Conservation (phyloP, 2,329 filamentous ascomycete species). For the Simplicillium sp. region DNA sequence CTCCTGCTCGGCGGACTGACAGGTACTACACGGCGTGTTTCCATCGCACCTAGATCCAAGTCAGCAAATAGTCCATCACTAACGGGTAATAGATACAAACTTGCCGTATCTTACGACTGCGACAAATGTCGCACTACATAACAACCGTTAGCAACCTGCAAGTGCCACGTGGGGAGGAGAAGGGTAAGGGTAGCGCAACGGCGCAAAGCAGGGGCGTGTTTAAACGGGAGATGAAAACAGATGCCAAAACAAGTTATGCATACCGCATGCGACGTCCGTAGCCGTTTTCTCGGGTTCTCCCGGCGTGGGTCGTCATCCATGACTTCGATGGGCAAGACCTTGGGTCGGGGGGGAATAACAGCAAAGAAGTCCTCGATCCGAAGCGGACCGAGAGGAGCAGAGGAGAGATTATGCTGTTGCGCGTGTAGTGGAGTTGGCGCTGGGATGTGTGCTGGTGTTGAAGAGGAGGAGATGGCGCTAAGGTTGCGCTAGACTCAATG, state of each 20-base stretch:
- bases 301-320: slow-evolving; percentile 15
- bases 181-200: not conserved
- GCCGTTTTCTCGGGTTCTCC: slow-evolving; percentile 26
- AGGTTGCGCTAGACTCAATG: no score
- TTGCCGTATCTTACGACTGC: slow-evolving; percentile 36
- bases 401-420: no score
- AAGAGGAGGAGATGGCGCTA: no score
- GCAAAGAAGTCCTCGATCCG: slow-evolving; percentile 14
- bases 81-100: no score
- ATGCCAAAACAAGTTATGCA: not conserved
- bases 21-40: slow-evolving; percentile 31
- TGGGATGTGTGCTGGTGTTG: no score
- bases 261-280: slow-evolving; percentile 32
- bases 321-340: slow-evolving; percentile 6
- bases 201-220: no score
- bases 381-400: slow-evolving; percentile 19
- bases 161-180: not conserved
- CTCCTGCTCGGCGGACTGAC: slow-evolving; percentile 23
- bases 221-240: no score
- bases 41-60: slow-evolving; percentile 32
- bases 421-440: no score
- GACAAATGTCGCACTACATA: slow-evolving; percentile 34
- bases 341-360: slow-evolving; percentile 3
- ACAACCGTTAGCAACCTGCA: not conserved
- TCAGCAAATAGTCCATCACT: slow-evolving; percentile 3